A percentile compares a stretch with the other conserved stretches of the same genome.
Conservation (phyloP, 495 filamentous ascomycete species). For the Aspergillus olivimuriae region DNA sequence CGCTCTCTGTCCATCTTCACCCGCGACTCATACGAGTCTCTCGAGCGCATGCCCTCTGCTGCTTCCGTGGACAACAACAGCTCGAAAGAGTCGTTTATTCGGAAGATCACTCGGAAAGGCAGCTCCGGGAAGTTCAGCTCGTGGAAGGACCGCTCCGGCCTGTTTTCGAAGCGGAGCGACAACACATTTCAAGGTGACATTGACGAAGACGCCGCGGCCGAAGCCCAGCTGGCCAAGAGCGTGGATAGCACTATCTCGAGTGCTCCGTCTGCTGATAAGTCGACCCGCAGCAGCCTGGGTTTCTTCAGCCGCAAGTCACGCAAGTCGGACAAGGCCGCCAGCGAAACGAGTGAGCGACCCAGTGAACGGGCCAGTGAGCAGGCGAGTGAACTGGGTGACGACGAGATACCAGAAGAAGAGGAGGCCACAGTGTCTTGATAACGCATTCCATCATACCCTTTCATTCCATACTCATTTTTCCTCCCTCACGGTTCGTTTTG, state of each 20-base stretch:
- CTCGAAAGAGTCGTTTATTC: constrained; percentile 57
- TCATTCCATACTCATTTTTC: not conserved
- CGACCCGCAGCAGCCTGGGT: constrained; percentile 39
- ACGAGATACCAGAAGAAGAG: constrained; percentile 31
- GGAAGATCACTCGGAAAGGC: constrained; percentile 72
- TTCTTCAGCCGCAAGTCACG: constrained; percentile 48
- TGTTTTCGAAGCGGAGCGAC: constrained; percentile 60
- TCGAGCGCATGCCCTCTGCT: constrained; percentile 62
- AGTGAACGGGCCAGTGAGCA: constrained; percentile 43
- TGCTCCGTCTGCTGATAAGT: constrained; percentile 39
- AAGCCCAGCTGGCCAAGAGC: constrained; percentile 43
- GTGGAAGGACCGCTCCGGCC: constrained; percentile 58
- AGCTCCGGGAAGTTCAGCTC: constrained; percentile 76
- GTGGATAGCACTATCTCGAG: constrained; percentile 41
- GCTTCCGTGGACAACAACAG: constrained; percentile 55
- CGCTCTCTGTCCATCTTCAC: constrained; percentile 57
- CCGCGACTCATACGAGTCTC: constrained; percentile 68
- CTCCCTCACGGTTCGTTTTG: not conserved
- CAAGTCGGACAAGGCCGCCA: constrained; percentile 38
- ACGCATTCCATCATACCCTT: not conserved
- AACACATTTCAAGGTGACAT: constrained; percentile 43
- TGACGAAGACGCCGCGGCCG: constrained; percentile 40
- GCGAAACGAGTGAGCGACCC: constrained; percentile 41
- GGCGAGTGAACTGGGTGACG: constrained; percentile 43
- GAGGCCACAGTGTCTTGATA: constrained; percentile 4